Percentiles rank a stretch among this genome's conserved stretches.
phyloP scores from a whole-genome alignment of 2,329 filamentous ascomycete species.

The Penicillium digitatum region DNA sequence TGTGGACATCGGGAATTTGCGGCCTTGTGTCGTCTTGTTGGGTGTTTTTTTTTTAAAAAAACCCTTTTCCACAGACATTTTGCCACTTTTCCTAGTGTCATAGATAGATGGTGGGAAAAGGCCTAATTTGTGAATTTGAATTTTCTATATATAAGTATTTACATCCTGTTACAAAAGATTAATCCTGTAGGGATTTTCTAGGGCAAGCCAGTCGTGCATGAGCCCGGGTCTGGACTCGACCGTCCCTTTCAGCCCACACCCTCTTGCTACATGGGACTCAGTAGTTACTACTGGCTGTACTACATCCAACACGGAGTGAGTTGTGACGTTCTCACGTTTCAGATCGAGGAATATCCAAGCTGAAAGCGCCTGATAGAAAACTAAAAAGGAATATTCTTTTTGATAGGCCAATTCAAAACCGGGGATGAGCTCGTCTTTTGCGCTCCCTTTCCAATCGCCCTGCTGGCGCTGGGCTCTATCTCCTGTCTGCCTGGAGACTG shows the following conservation, averaged over 20 bases:
- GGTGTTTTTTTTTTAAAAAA: too few species aligned
- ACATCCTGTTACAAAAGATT: neutral
- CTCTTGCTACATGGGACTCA: neutral
- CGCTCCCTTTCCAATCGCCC: constrained; percentile 17
- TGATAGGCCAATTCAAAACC: neutral
- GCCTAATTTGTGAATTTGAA: too few species aligned
- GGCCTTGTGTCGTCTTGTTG: too few species aligned
- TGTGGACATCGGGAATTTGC: too few species aligned
- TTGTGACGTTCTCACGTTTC: constrained; percentile 16
- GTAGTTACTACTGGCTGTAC: neutral
- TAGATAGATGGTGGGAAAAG: too few species aligned
- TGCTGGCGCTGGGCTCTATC: neutral
- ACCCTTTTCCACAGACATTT: too few species aligned
- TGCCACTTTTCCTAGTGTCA: too few species aligned
- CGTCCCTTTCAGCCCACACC: neutral
- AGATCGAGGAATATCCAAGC: neutral
- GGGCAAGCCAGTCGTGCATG: neutral
- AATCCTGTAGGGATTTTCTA: neutral
- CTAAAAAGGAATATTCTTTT: neutral
- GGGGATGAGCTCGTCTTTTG: constrained; percentile 1
- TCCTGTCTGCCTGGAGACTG: neutral
- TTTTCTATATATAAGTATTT: too few species aligned
- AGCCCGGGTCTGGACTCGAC: neutral
- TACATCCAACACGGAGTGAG: constrained; percentile 10
- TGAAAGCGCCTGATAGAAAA: neutral